These are phyloP conservation scores for Tremella yokohamensis DNA, from an alignment of 768 basidiomycete genomes.

Conservation along the genomic window DNA sequence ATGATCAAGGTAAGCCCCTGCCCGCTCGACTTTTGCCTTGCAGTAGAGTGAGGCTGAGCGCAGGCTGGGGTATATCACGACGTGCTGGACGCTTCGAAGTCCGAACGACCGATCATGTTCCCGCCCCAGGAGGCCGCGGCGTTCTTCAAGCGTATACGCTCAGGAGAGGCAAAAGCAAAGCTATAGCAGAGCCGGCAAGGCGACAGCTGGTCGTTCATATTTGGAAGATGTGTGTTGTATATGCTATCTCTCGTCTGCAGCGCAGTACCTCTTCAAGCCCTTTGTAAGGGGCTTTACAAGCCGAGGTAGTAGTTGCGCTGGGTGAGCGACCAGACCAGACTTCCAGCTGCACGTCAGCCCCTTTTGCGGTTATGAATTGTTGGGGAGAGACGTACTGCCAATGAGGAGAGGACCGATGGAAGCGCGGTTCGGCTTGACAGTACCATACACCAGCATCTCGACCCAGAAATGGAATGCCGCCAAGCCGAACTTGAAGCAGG, in stretches of 20 bases:
- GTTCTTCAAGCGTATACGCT: conserved; percentile 28
- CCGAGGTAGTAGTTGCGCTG: conserved; percentile 23
- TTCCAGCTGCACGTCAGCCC: conserved; percentile 1
- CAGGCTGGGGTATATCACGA: conserved; percentile 28
- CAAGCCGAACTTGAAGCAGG: conserved; percentile 79
- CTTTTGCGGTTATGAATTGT: background rate
- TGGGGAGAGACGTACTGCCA: conserved; percentile 62
- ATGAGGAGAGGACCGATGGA: conserved; percentile 75
- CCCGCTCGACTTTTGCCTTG: background rate
- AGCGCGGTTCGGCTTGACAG: conserved; percentile 62
- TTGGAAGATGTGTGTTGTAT: background rate
- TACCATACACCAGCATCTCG: conserved; percentile 77
- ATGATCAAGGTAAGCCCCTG: conserved; percentile 40
- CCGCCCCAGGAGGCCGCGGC: conserved; percentile 29
- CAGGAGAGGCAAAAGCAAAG: conserved; percentile 17
- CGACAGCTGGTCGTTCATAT: conserved; percentile 6
- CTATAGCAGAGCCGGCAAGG: background rate
- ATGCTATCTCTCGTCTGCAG: background rate
- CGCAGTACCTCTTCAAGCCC: no score
- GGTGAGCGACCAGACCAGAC: conserved; percentile 18
- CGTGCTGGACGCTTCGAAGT: conserved; percentile 27
- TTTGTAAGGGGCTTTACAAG: no score
- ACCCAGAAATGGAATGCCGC: conserved; percentile 85
- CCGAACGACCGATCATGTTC: conserved; percentile 22
- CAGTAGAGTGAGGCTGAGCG: background rate